These are phyloP conservation scores for Trametes cubensis DNA, from an alignment of 768 basidiomycete species.

Conservation along the genomic window DNA sequence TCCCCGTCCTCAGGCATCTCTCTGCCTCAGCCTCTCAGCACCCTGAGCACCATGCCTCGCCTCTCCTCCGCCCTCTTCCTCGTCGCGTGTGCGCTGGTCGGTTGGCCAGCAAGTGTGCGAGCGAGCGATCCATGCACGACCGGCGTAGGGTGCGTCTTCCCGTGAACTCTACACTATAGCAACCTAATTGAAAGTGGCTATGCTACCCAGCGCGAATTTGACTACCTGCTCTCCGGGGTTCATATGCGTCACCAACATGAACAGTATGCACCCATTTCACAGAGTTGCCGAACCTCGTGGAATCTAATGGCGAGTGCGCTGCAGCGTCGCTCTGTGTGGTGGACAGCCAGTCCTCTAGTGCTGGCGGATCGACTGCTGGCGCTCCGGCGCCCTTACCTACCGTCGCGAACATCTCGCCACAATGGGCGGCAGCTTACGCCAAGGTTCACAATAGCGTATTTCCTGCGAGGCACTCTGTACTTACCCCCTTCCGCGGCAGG, in stretches of 20 bases:
- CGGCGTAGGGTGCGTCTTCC: slow-evolving; percentile 11
- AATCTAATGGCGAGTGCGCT: background rate
- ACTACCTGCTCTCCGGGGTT: slow-evolving; percentile 19
- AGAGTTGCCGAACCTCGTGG: background rate
- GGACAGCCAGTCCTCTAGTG: background rate
- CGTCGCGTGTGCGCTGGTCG: slow-evolving; percentile 12
- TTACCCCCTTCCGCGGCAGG: slow-evolving; percentile 35
- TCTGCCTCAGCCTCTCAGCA: background rate
- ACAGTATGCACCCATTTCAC: background rate
- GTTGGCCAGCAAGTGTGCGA: background rate
- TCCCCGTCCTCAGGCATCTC: background rate
- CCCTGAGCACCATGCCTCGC: background rate
- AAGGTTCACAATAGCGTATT: slow-evolving; percentile 41
- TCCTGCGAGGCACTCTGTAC: no score
- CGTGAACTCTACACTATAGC: no score
- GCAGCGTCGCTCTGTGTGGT: slow-evolving; percentile 15
- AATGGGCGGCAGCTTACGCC: slow-evolving; percentile 55
- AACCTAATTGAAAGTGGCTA: background rate
- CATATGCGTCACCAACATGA: slow-evolving; percentile 17
- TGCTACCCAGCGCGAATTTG: slow-evolving; percentile 11
- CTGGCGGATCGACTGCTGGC: background rate
- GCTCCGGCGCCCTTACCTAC: background rate
- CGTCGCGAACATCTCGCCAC: slow-evolving; percentile 40
- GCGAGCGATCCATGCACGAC: slow-evolving; percentile 1
- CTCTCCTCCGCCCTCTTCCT: background rate